phyloP scores from a whole-genome alignment of 2,329 filamentous ascomycete species.

The Mycocentrospora acerina region DNA sequence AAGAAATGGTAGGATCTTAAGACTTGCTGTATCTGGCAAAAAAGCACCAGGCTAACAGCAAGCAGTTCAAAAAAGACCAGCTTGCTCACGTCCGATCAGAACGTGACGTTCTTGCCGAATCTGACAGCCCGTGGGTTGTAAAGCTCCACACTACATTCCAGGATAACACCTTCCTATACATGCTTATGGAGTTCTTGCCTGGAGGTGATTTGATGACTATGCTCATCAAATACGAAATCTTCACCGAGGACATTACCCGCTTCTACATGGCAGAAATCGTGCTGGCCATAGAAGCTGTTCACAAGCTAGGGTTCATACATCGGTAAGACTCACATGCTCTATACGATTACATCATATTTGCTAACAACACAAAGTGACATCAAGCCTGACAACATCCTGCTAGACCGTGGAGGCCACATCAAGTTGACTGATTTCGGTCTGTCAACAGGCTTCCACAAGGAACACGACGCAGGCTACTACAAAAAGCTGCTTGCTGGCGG shows the following conservation, averaged over 20 bases:
- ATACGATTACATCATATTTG: neutral
- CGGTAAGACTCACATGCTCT: slow-evolving; percentile 61
- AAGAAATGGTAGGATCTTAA: slow-evolving; percentile 71
- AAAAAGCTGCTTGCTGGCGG: slow-evolving; percentile 85
- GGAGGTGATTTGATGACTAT: slow-evolving; percentile 99
- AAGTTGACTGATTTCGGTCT: slow-evolving; percentile 98
- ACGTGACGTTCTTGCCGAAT: slow-evolving; percentile 95
- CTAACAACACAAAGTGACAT: slow-evolving; percentile 71
- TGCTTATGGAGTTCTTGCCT: slow-evolving; percentile 99
- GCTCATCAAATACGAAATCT: slow-evolving; percentile 99
- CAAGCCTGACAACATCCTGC: slow-evolving; percentile 97
- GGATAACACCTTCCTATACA: slow-evolving; percentile 92
- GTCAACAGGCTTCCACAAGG: slow-evolving; percentile 95
- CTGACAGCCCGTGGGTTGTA: slow-evolving; percentile 99
- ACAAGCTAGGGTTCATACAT: slow-evolving; percentile 97
- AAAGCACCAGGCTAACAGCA: slow-evolving; percentile 15
- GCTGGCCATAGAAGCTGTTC: slow-evolving; percentile 96
- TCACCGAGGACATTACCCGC: slow-evolving; percentile 95
- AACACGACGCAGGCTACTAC: slow-evolving; percentile 98
- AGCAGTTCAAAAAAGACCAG: slow-evolving; percentile 91
- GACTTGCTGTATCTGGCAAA: neutral
- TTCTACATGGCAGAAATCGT: slow-evolving; percentile 99
- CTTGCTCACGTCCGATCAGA: slow-evolving; percentile 95
- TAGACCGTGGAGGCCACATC: slow-evolving; percentile 93
- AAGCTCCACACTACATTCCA: slow-evolving; percentile 99